Conservation (phyloP, 768 basidiomycete species). For the Coprinopsis cinerea region DNA sequence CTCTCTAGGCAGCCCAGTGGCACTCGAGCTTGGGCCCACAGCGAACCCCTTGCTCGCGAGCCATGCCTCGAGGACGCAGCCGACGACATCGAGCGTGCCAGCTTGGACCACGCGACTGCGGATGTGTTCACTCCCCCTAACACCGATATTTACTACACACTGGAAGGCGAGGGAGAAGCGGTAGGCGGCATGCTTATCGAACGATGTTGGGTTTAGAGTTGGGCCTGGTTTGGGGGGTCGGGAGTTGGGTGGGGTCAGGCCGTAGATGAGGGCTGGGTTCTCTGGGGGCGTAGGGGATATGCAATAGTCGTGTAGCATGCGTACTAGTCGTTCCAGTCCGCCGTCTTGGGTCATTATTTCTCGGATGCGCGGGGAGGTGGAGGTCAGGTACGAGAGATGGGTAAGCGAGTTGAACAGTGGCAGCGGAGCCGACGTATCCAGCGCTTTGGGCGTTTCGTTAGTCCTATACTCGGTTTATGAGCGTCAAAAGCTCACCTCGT, state of each 20-base stretch:
- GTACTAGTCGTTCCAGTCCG: constrained; percentile 91
- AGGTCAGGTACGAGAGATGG: constrained; percentile 93
- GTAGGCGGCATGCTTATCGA: constrained; percentile 81
- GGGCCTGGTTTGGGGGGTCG: constrained; percentile 51
- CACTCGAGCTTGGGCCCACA: constrained; percentile 73
- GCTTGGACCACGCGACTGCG: constrained; percentile 91
- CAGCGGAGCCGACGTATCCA: constrained; percentile 46
- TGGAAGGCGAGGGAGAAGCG: constrained; percentile 93
- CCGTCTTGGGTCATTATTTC: constrained; percentile 99
- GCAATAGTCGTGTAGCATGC: constrained; percentile 87
- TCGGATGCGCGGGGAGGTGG: constrained; percentile 93
- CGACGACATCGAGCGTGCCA: constrained; percentile 89
- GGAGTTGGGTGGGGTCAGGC: constrained; percentile 61
- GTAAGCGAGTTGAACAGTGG: constrained; percentile 81
- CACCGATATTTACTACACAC: constrained; percentile 95
- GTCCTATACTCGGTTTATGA: constrained; percentile 1
- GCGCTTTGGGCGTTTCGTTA: constrained; percentile 25
- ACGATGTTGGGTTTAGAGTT: constrained; percentile 59
- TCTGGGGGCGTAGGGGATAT: constrained; percentile 77
- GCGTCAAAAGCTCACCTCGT: constrained; percentile 53
- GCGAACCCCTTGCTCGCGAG: constrained; percentile 83
- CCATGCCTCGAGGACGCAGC: constrained; percentile 92
- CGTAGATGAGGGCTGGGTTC: constrained; percentile 70
- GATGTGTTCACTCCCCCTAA: constrained; percentile 89
- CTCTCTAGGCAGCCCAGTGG: constrained; percentile 69